Evolutionary conservation across 192 early-diverging fungal species (phyloP).

Genomic region (Backusella circina): DNA sequence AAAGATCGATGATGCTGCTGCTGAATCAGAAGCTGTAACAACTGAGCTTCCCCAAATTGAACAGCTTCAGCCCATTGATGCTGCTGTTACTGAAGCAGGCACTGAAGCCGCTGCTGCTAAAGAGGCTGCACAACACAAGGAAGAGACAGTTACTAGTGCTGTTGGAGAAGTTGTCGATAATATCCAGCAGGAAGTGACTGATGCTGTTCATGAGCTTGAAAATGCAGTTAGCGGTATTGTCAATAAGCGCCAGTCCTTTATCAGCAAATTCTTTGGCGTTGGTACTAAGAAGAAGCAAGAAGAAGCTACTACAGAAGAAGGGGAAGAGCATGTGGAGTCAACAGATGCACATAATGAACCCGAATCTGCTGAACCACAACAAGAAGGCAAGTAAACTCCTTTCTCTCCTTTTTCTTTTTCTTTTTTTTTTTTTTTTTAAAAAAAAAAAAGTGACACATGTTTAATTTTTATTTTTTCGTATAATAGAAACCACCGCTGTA

Average conservation of each 20-base stretch:
- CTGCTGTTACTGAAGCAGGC: not conserved
- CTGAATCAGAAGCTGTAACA: not conserved
- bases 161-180: not conserved
- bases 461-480: not conserved
- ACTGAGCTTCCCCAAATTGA: slow-evolving; percentile 10
- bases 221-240: not conserved
- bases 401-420: not conserved
- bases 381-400: not conserved
- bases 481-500: not conserved
- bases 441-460: not conserved
- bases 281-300: slow-evolving; percentile 4
- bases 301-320: not conserved
- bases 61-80: slow-evolving; percentile 7
- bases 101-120: not conserved
- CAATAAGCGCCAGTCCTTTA: slow-evolving; percentile 17
- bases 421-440: no score
- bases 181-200: slow-evolving; percentile 2
- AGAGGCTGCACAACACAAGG: not conserved
- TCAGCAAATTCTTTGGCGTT: slow-evolving; percentile 9
- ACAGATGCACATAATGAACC: not conserved
- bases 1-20: not conserved
- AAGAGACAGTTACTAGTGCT: not conserved
- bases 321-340: not conserved
- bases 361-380: not conserved
- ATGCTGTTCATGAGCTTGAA: slow-evolving; percentile 22